A percentile compares a stretch with the other conserved stretches of the same genome.
phyloP scores from a whole-genome alignment of 805 yeast species.

The Candida pseudoglaebosa region DNA sequence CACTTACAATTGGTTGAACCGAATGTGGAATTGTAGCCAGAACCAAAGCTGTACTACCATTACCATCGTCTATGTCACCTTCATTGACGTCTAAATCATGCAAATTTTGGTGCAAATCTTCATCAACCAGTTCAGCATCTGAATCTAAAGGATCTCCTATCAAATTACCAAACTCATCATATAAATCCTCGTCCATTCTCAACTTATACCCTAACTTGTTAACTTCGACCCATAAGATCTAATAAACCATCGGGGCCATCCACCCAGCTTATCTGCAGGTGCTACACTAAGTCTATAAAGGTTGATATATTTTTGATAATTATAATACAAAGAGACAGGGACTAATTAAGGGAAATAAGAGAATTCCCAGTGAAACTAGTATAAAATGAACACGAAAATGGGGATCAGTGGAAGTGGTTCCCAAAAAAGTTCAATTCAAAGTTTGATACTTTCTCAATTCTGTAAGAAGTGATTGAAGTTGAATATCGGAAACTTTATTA shows the following conservation, averaged over 20 bases:
- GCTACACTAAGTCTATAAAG: not conserved
- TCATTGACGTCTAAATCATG: slow-evolving; percentile 12
- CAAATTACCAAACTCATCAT: slow-evolving; percentile 79
- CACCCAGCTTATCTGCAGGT: not conserved
- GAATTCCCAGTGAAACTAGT: no score
- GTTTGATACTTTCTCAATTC: slow-evolving; percentile 67
- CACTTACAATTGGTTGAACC: not conserved
- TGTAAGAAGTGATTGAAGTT: slow-evolving; percentile 79
- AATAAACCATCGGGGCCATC: not conserved
- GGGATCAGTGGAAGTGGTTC: no score
- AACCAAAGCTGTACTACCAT: slow-evolving; percentile 1
- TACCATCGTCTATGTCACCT: slow-evolving; percentile 14
- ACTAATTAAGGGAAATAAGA: no score
- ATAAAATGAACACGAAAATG: no score
- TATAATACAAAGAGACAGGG: slow-evolving; percentile 4
- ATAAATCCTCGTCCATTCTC: slow-evolving; percentile 53
- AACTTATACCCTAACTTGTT: not conserved
- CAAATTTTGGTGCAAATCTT: slow-evolving; percentile 3
- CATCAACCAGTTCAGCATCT: slow-evolving; percentile 35
- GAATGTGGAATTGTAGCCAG: slow-evolving; percentile 2
- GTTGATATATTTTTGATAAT: not conserved
- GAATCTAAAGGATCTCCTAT: slow-evolving; percentile 51
- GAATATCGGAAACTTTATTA: slow-evolving; percentile 79
- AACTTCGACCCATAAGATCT: no score
- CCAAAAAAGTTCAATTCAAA: slow-evolving; percentile 18